Evolutionary conservation across 2,329 filamentous ascomycete genomes (phyloP), one percentile per base, ranked within the genome.

Genomic region (Bisporella sp.): DNA sequence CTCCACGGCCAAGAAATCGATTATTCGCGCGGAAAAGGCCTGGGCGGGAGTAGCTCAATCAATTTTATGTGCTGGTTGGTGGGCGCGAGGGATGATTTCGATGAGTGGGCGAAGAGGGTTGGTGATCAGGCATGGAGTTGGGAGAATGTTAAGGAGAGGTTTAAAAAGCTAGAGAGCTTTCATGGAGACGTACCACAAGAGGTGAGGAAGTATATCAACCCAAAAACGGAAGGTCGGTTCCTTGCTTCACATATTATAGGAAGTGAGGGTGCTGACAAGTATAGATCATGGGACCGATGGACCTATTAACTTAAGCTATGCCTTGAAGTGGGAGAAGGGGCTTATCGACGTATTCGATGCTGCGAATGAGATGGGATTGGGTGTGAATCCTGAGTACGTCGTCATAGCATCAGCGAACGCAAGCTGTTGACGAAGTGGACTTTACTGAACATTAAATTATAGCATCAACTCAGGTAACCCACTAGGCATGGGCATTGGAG

Each of bases 11-110:
- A 62, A 32, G 29, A 59, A 39, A 58, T 65, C 6, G 59, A 57
- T 48, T 61, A 56, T 49, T 65, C 68, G 4, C 60, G 69, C 21
- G 69, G 69, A 4, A 67, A 66, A 41, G 60, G 65, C 1, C 59
- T 72, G 1, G 69, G 70, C 9, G 69, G 69, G 3, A 65, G 60
- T 28, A 65, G 60, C 29, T 68, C 63, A 0, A 70, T 72, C 43
- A 73, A 73, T 48, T 69, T 68, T 47, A 53, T 53, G 43, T 72
- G 75, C 11, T 83, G 71, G 61, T 75, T 71, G 3, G 57, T 76
- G 30, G 82, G 83, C 3, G 72, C 78, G 1, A 67, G 69, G 1
- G 78, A 79, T 47, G 82, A 86, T 55, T 85, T 80, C 53, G 73
- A 85, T 31, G 71, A 78, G 48, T 84, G 81, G 79, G 79, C 79